phyloP scores from a whole-genome alignment of 1,284 basidiomycete genomes.

The Grifola frondosa region DNA sequence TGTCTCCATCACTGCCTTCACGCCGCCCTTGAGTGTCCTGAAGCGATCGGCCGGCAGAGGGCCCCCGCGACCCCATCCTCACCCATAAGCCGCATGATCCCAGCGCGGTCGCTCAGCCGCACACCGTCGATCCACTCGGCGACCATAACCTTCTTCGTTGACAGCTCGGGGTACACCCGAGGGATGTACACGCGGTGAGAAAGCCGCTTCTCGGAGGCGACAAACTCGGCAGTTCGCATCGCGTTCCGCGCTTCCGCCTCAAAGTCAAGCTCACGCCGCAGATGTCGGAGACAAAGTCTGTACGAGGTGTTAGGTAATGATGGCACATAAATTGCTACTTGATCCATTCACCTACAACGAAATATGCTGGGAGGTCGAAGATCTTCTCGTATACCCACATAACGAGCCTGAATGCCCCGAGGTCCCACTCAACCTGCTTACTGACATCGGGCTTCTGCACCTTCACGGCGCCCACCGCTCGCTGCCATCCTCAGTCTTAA shows the following conservation, averaged over 20 bases:
- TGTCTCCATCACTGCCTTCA: constrained; percentile 69
- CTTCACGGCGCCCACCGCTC: constrained; percentile 76
- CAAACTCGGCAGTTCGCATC: constrained; percentile 53
- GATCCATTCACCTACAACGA: constrained; percentile 58
- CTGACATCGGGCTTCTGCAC: constrained; percentile 87
- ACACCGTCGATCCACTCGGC: constrained; percentile 88
- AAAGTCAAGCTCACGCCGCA: constrained; percentile 83
- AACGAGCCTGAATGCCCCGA: constrained; percentile 60
- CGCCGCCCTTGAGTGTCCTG: constrained; percentile 57
- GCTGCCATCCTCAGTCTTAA: constrained; percentile 45
- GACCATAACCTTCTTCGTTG: constrained; percentile 77
- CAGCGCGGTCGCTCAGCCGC: constrained; percentile 68
- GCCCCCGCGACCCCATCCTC: constrained; percentile 33
- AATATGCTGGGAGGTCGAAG: constrained; percentile 78
- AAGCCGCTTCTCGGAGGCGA: constrained; percentile 66
- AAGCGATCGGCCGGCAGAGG: constrained; percentile 17
- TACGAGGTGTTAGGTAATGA: neutral
- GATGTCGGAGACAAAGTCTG: constrained; percentile 79
- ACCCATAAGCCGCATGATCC: constrained; percentile 58
- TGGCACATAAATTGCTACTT: neutral
- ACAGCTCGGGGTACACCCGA: constrained; percentile 69
- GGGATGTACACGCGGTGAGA: constrained; percentile 77
- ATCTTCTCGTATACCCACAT: constrained; percentile 76
- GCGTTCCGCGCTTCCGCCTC: constrained; percentile 72
- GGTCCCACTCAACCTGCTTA: constrained; percentile 84